A percentile compares a stretch with the other conserved stretches of the same genome.
These are phyloP conservation scores for Saccharomycopsis selenospora DNA, from an alignment of 805 yeast genomes.

Conservation along the genomic window DNA sequence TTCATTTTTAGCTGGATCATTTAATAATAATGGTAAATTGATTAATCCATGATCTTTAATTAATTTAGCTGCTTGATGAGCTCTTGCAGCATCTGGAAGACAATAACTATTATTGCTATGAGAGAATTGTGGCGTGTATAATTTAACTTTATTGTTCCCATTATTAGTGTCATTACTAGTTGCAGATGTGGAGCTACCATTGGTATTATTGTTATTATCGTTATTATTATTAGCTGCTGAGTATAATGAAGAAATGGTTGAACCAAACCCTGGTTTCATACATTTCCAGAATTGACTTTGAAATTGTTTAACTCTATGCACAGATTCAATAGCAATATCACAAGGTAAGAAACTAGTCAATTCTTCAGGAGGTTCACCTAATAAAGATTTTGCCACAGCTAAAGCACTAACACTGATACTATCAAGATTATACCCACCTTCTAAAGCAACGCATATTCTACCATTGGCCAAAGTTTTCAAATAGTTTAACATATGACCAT, in stretches of 20 bases:
- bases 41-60: constrained; percentile 52
- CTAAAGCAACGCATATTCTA: constrained; percentile 78
- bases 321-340: constrained; percentile 66
- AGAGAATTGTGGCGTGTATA: constrained; percentile 29
- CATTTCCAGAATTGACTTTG: constrained; percentile 88
- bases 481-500: constrained; percentile 93
- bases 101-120: constrained; percentile 38
- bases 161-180: not conserved
- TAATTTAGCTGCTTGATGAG: constrained; percentile 55
- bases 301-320: constrained; percentile 69
- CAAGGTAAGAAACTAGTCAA: constrained; percentile 61
- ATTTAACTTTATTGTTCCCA: constrained; percentile 25
- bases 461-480: constrained; percentile 84
- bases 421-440: constrained; percentile 94
- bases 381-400: constrained; percentile 81
- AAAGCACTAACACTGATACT: constrained; percentile 86
- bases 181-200: not conserved
- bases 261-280: constrained; percentile 57
- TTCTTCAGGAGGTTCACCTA: constrained; percentile 93
- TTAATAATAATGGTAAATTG: constrained; percentile 53
- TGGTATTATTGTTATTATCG: constrained; percentile 5
- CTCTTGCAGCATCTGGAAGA: constrained; percentile 68
- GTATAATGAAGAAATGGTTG: constrained; percentile 17
- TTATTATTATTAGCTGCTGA: no score
- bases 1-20: constrained; percentile 28